Base-by-base conservation (phyloP, 331 rosid genomes). In the Phaseolus coccineus region DNA sequence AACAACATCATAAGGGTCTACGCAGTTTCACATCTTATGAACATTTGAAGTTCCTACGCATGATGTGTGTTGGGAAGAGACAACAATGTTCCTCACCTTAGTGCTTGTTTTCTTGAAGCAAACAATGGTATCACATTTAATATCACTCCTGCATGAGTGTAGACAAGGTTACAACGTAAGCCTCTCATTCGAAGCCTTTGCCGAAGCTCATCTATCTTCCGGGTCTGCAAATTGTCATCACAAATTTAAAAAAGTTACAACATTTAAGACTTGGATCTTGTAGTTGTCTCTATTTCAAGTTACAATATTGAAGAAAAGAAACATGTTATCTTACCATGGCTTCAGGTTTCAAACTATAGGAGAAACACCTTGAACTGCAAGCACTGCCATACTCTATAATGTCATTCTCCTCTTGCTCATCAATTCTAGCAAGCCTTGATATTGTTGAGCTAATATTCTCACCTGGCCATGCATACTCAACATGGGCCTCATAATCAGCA, bases 131-230 rank as follows among this genome's bases (percentile, higher is more conserved):
- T 80, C 81, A 86, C 93, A 83, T 87, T 90, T 73, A 92, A 82
- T 82, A 92, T 90, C 52, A 83, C 75, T 55, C 91, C 92, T 47
- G 85, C 88, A 70, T 83, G 94, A 46, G 88, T 85, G 67, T 85
- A 92, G 77, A 90, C 84, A 3, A 90, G 87, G 80, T 92, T 92
- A 89, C 97, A 90, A 61, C 97, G 89, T 74, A 92, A 87, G 83
- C 88, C 97, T 81, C 97, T 88, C 97, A 92, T 92, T 84, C 97
- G 75, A 47, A 90, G 86, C 88, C 89, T 82, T 76, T 92, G 96
- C 75, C 83, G 94, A 70, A 92, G 89, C 64, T 85, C 84, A 12
- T 90, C 88, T 0, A 83, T 77, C 75, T 80, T 80, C 64, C 83
- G 84, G 51, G 81, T 70, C 96, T 90, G 90, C 66, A 42, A 84